Evolutionary conservation across 1,284 basidiomycete genomes (phyloP), one percentile per base, ranked within the genome.

Genomic region (Malassezia caprae): DNA sequence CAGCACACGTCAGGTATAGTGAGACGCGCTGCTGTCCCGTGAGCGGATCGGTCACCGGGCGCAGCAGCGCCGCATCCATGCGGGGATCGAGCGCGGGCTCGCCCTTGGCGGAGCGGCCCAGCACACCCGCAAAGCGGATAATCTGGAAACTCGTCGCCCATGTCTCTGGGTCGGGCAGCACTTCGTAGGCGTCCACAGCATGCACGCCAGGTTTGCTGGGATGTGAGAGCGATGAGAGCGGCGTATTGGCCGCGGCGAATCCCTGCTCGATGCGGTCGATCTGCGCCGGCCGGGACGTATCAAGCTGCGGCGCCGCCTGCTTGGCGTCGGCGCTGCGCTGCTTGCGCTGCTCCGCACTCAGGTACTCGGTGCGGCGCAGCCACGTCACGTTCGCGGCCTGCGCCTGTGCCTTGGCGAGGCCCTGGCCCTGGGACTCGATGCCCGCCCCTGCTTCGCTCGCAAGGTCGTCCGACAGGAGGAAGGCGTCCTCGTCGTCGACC

Each of bases 161-260:
- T 3, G 72, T 74, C 40, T 74, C 70, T 23, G 65, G 60, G 47
- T 74, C 72, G 4, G 72, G 72, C 24, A 73, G 61, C 51, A 74
- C 59, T 45, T 69, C 67, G 57, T 63, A 70, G 11, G 62, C 55
- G 44, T 68, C 62, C 12, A 67, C 59, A 3, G 72, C 68, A 27
- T 60, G 64, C 44, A 74, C 60, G 53, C 59, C 59, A 4, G 54
- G 48, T 58, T 74, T 74, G 59, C 56, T 64, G 15, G 72, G 70
- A 43, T 74, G 72, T 4, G 42, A 24, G 24, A 74, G 59, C n/a
- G 32, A 32, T 15, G 44, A 39, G 34, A 74, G 49, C 1, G 70
- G 63, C 45, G 58, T 56, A 17, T 67, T 61, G 5, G 67, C 64
- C 15, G 66, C 61, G 1, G 35, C 53, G 51, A 74, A 74, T 3